phyloP scores from a whole-genome alignment of 306 rosid species.

The Benincasa hispida region DNA sequence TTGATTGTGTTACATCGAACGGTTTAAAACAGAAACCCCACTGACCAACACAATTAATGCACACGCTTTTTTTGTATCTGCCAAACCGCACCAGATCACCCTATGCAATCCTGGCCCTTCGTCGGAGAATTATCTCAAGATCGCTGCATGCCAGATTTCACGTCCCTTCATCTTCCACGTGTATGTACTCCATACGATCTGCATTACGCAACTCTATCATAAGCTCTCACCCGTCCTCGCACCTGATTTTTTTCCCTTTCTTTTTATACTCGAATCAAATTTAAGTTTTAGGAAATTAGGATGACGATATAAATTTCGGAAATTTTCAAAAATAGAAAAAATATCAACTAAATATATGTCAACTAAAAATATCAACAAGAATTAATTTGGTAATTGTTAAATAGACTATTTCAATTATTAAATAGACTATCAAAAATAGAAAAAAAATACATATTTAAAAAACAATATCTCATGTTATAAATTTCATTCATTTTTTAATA shows the following conservation, averaged over 20 bases:
- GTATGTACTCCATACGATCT: neutral
- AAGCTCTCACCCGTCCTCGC: neutral
- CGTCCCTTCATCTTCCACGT: neutral
- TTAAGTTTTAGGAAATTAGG: no score
- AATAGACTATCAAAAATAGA: no score
- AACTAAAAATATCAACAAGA: no score
- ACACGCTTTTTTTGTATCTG: neutral
- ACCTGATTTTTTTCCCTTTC: neutral
- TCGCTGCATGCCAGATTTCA: neutral
- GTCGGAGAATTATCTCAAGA: neutral
- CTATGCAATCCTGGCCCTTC: neutral
- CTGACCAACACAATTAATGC: neutral
- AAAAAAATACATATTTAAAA: no score
- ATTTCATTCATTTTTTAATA: no score
- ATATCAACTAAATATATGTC: no score
- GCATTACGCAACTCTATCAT: neutral
- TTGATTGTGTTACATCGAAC: neutral
- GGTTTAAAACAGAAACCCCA: constrained; percentile 3
- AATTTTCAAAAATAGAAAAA: no score
- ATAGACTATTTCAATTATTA: no score
- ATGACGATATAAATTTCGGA: no score
- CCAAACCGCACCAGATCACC: neutral
- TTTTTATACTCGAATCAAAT: no score
- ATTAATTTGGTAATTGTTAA: no score
- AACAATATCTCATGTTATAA: no score